Evolutionary conservation across 129 eudicot genomes (phyloP).

Genomic region (Oenanthe sinensis): DNA sequence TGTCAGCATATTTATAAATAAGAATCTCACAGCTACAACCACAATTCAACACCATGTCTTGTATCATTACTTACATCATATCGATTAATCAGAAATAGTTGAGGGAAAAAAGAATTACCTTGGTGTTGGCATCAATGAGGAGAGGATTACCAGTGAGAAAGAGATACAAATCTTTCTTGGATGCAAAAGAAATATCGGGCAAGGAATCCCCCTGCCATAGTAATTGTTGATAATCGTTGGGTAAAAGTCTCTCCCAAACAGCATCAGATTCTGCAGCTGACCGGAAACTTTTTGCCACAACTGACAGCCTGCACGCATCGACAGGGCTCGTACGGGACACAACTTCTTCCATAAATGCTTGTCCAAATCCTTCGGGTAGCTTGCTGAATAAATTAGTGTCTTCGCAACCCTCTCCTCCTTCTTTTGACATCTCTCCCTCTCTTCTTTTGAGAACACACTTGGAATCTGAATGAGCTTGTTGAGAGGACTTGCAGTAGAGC

Average conservation of each 20-base stretch:
- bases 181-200: neutral
- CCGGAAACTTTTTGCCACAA: conserved; percentile 40
- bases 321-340: conserved; percentile 48
- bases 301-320: conserved; percentile 50
- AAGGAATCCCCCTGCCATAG: conserved; percentile 16
- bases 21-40: neutral
- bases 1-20: neutral
- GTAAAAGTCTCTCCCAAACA: conserved; percentile 70
- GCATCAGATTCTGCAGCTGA: conserved; percentile 72
- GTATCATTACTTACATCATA: neutral
- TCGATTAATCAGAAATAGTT: too few species aligned
- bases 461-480: neutral
- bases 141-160: conserved; percentile 39
- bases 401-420: neutral
- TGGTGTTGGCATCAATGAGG: conserved; percentile 32
- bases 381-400: conserved; percentile 23
- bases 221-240: conserved; percentile 38
- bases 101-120: conserved; percentile 17
- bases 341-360: conserved; percentile 28
- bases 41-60: neutral
- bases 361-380: conserved; percentile 50
- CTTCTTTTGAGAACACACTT: neutral
- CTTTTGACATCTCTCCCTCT: neutral
- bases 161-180: conserved; percentile 40
- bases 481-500: neutral